Evolutionary conservation across 2,329 filamentous ascomycete genomes (phyloP), one percentile per base, ranked within the genome.

Genomic region (Aspergillus sojae): DNA sequence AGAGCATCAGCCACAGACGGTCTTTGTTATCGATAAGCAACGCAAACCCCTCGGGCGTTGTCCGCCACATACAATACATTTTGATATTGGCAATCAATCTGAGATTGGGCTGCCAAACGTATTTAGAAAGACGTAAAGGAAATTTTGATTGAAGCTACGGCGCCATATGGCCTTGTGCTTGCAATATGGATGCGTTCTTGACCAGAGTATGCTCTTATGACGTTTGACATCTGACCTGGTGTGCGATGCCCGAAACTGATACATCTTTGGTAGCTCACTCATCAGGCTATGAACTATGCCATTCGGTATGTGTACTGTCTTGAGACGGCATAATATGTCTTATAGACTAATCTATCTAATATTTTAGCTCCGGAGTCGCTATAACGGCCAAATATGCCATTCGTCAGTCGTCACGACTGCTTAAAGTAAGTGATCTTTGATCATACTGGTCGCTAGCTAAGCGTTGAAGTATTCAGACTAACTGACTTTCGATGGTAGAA

Each of bases 221-320:
- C 16, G 43, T 30, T 57, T 32, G 23, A 50, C 34, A 43, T 28
- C 30, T 32, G 30, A 52, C 34, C 19, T 43, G 30, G 26, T 53
- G 41, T 41, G 30, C 52, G 19, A 23, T 14, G 36, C 19, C 32
- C 7, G 45, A n/a, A n/a, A 53, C 65, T 71, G 60, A 67, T 61
- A 11, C 12, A 64, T 60, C 62, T 50, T 46, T 60, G 57, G 59
- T 65, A 89, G 86, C 80, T 89, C 69, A 91, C 89, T 63, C 85
- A 89, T 70, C 92, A 96, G 80, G 92, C 92, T 57, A 90, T 96
- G 85, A 96, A 93, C 80, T 96, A 95, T 86, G 93, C 93, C 75
- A 94, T 97, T 72, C 85, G 91, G 78, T 80, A 75, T 57, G 67
- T 39, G 46, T 11, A 57, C 41, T 23, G 5, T 11, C 12, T 21